A percentile compares a stretch with the other conserved stretches of the same genome.
phyloP scores from a whole-genome alignment of 2,329 filamentous ascomycete species.

The Colletotrichum lupini region DNA sequence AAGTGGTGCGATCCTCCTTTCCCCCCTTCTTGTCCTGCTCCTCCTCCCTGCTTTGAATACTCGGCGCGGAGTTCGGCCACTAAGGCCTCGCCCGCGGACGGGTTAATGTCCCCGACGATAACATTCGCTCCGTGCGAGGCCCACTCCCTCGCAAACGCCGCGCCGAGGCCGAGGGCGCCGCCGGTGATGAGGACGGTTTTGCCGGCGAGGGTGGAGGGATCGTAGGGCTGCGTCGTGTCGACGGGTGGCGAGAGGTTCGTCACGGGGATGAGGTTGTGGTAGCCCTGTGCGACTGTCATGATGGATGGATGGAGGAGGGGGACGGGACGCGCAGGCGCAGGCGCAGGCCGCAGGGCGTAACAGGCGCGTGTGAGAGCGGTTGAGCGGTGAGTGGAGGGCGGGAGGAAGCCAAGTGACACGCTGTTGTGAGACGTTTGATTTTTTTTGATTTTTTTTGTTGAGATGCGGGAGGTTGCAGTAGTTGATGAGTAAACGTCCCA shows the following conservation, averaged over 20 bases:
- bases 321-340: no score
- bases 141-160: slow-evolving; percentile 64
- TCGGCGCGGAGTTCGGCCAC: slow-evolving; percentile 60
- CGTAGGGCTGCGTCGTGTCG: slow-evolving; percentile 56
- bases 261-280: slow-evolving; percentile 29
- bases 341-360: no score
- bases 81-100: slow-evolving; percentile 62
- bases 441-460: not conserved
- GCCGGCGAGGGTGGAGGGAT: slow-evolving; percentile 55
- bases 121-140: slow-evolving; percentile 68
- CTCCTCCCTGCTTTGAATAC: slow-evolving; percentile 40
- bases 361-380: no score
- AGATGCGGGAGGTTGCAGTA: not conserved
- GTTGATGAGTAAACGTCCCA: not conserved
- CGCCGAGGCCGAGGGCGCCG: slow-evolving; percentile 70
- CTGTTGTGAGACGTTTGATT: not conserved
- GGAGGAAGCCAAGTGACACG: not conserved
- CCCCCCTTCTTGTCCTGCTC: no score
- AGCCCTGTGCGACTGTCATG: slow-evolving; percentile 27
- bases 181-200: slow-evolving; percentile 74
- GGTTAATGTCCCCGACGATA: slow-evolving; percentile 72
- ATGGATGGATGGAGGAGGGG: not conserved
- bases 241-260: slow-evolving; percentile 53
- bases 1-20: slow-evolving; percentile 51
- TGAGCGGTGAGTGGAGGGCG: not conserved